Evolutionary conservation across 1,284 basidiomycete species (phyloP).

Genomic region (Cerrena zonata): DNA sequence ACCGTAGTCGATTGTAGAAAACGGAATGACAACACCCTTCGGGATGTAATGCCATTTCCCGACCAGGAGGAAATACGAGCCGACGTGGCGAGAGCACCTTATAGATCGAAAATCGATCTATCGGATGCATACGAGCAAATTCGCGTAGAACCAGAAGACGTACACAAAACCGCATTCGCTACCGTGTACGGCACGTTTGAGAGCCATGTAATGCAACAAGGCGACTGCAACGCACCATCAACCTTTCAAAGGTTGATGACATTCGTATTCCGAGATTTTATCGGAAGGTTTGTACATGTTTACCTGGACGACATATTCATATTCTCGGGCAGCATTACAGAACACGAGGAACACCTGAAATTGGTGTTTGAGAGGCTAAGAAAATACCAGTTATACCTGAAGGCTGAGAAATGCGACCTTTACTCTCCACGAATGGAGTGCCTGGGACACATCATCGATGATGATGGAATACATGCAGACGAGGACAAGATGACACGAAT

Average conservation of each 20-base stretch:
- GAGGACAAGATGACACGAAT: too few relatives aligned
- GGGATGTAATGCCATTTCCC: slow-evolving; percentile 27
- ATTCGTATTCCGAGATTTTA: slow-evolving; percentile 25
- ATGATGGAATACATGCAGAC: too few relatives aligned
- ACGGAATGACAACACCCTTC: slow-evolving; percentile 26
- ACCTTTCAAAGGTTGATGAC: too few relatives aligned
- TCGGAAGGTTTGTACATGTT: slow-evolving; percentile 25
- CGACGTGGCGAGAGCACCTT: slow-evolving; percentile 18
- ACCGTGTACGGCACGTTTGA: slow-evolving; percentile 21
- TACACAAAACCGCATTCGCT: too few relatives aligned
- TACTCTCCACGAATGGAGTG: too few relatives aligned
- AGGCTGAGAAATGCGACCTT: too few relatives aligned
- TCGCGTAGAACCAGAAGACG: too few relatives aligned
- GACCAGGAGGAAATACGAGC: slow-evolving; percentile 27
- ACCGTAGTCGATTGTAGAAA: slow-evolving; percentile 20
- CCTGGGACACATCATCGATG: too few relatives aligned
- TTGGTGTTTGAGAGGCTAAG: slow-evolving; percentile 20
- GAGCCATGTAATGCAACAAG: slow-evolving; percentile 29
- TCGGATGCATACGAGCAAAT: slow-evolving; percentile 25
- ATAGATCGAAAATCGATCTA: slow-evolving; percentile 26
- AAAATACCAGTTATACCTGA: too few relatives aligned
- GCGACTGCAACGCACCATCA: too few relatives aligned
- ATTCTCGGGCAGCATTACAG: slow-evolving; percentile 19
- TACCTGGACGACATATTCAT: too few relatives aligned
- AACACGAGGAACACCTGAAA: slow-evolving; percentile 24